These are phyloP conservation scores for Kurtzmaniella quercitrusa DNA, from an alignment of 1,139 yeast species.

Conservation along the genomic window DNA sequence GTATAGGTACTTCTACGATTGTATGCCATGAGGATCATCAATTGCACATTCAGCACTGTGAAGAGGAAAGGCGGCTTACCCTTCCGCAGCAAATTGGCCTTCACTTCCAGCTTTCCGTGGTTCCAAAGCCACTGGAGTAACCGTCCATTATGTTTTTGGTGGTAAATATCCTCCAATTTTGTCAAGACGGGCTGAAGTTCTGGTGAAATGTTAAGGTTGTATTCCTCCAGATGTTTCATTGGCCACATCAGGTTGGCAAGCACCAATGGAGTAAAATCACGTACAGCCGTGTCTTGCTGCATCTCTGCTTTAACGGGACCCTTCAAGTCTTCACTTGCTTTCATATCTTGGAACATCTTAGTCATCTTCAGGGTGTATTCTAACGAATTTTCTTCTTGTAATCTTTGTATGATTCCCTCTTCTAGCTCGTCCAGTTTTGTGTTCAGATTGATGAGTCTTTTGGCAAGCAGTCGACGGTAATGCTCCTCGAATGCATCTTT, in stretches of 20 bases:
- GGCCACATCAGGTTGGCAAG: conserved; percentile 95
- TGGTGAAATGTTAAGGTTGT: conserved; percentile 37
- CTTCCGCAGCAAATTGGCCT: conserved; percentile 78
- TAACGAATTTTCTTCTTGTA: conserved; percentile 86
- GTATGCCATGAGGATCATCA: conserved; percentile 78
- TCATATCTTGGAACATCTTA: conserved; percentile 94
- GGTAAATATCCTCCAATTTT: conserved; percentile 65
- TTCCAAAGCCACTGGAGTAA: conserved; percentile 96
- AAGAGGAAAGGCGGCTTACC: conserved; percentile 82
- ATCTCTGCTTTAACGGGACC: conserved; percentile 55
- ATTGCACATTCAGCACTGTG: conserved; percentile 80
- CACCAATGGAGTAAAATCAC: conserved; percentile 71
- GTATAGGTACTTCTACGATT: conserved; percentile 62
- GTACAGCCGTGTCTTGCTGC: conserved; percentile 23
- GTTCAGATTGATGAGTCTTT: conserved; percentile 80
- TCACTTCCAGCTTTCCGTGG: conserved; percentile 86
- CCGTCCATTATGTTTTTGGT: conserved; percentile 78
- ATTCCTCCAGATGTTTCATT: conserved; percentile 43
- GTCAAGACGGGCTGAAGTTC: conserved; percentile 64
- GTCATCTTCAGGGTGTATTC: conserved; percentile 94
- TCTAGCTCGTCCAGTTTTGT: conserved; percentile 84
- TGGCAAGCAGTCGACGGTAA: conserved; percentile 85
- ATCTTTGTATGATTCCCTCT: conserved; percentile 76
- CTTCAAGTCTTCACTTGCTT: conserved; percentile 78
- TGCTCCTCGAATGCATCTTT: conserved; percentile 94